A percentile compares a stretch with the other conserved stretches of the same genome.
These are phyloP conservation scores for Rhododendron ovatum DNA, from an alignment of 148 eudicot species.

Conservation along the genomic window DNA sequence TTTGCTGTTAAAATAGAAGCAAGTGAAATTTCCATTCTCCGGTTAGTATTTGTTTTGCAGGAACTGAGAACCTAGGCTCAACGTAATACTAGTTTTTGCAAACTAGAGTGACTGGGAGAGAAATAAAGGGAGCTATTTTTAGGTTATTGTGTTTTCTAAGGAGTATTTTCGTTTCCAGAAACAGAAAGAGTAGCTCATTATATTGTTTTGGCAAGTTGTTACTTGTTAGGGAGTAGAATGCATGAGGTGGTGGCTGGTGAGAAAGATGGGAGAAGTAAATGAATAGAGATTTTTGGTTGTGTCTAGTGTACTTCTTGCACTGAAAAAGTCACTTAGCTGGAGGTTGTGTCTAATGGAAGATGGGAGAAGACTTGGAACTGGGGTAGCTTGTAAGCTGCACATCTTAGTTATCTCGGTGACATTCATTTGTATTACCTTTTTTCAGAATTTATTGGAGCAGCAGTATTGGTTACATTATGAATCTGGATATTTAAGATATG, in stretches of 20 bases:
- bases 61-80: neutral
- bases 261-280: neutral
- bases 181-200: neutral
- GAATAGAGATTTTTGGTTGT: neutral
- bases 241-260: neutral
- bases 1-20: neutral
- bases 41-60: neutral
- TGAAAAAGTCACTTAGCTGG: neutral
- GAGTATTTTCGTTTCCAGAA: neutral
- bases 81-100: neutral
- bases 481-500: neutral
- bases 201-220: neutral
- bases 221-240: neutral
- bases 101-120: neutral
- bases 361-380: neutral
- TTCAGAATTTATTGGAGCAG: neutral
- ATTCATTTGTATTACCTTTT: neutral
- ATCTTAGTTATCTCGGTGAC: neutral
- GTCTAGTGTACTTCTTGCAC: neutral
- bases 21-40: neutral
- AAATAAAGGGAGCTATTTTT: neutral
- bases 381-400: neutral
- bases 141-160: neutral
- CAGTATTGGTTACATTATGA: neutral
- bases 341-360: neutral